A percentile compares a stretch with the other conserved stretches of the same genome.
These are phyloP conservation scores for Pythium grandisporangium DNA, from an alignment of 352 stramenopile genomes.

Conservation along the genomic window DNA sequence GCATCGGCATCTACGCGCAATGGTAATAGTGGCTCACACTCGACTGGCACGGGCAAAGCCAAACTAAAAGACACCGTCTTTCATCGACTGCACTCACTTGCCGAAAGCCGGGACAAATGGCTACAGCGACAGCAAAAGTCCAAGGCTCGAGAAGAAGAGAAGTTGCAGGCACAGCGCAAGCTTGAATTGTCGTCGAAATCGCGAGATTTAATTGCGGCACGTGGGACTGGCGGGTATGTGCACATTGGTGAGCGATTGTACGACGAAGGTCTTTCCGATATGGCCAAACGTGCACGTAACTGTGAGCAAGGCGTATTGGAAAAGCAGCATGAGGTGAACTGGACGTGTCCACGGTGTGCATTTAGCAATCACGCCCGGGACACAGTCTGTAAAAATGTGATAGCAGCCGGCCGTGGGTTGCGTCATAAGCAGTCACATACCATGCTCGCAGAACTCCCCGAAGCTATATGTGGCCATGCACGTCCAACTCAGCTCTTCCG, in stretches of 20 bases:
- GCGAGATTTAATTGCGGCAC: slow-evolving; percentile 38
- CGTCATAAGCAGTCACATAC: background rate
- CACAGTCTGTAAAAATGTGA: slow-evolving; percentile 46
- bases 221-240: slow-evolving; percentile 37
- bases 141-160: slow-evolving; percentile 43
- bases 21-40: too few relatives aligned
- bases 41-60: background rate
- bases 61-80: slow-evolving; percentile 39
- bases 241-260: slow-evolving; percentile 70
- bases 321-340: slow-evolving; percentile 43
- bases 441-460: slow-evolving; percentile 11
- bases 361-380: slow-evolving; percentile 51
- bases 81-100: slow-evolving; percentile 57
- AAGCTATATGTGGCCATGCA: slow-evolving; percentile 37
- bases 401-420: slow-evolving; percentile 6
- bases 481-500: slow-evolving; percentile 61
- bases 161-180: slow-evolving; percentile 26
- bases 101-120: slow-evolving; percentile 67
- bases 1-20: slow-evolving; percentile 3
- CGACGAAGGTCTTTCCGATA: slow-evolving; percentile 53
- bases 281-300: slow-evolving; percentile 50
- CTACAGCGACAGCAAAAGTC: slow-evolving; percentile 57
- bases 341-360: slow-evolving; percentile 75
- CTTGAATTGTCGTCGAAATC: slow-evolving; percentile 58
- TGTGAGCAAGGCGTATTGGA: slow-evolving; percentile 29